A percentile compares a stretch with the other conserved stretches of the same genome.
phyloP scores from a whole-genome alignment of 345 rosid species.

The Linum usitatissimum region DNA sequence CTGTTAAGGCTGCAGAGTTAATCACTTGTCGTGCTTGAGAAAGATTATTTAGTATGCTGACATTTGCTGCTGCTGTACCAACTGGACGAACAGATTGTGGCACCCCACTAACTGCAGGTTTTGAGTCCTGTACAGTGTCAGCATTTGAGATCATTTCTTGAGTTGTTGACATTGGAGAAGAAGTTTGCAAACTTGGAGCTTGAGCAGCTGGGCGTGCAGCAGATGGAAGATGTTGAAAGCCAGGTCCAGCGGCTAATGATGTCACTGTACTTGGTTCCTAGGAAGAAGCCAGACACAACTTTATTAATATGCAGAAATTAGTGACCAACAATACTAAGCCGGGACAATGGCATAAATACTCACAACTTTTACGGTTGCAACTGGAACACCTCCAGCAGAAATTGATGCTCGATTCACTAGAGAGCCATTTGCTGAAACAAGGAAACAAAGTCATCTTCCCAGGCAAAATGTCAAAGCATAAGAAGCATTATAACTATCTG shows the following conservation, averaged over 20 bases:
- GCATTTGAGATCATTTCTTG: slow-evolving; percentile 58
- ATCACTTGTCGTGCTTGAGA: slow-evolving; percentile 82
- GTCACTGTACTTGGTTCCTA: slow-evolving; percentile 87
- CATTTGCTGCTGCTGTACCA: slow-evolving; percentile 73
- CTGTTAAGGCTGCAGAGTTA: slow-evolving; percentile 76
- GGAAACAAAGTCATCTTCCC: slow-evolving; percentile 12
- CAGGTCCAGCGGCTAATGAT: slow-evolving; percentile 54
- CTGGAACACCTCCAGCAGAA: slow-evolving; percentile 61
- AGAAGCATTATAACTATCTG: slow-evolving; percentile 2
- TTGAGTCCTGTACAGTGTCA: slow-evolving; percentile 59
- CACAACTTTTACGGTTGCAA: slow-evolving; percentile 87
- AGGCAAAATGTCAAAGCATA: slow-evolving; percentile 9
- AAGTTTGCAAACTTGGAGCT: slow-evolving; percentile 65
- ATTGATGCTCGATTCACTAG: slow-evolving; percentile 49
- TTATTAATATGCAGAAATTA: slow-evolving; percentile 9
- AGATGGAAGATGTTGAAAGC: slow-evolving; percentile 59
- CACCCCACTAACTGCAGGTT: slow-evolving; percentile 66
- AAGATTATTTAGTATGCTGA: slow-evolving; percentile 78
- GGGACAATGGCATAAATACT: slow-evolving; percentile 17
- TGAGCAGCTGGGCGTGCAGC: slow-evolving; percentile 68
- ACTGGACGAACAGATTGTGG: slow-evolving; percentile 57
- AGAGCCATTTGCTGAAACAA: slow-evolving; percentile 55
- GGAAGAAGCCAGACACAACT: slow-evolving; percentile 13
- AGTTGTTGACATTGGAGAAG: slow-evolving; percentile 64
- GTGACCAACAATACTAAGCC: background rate